phyloP scores from a whole-genome alignment of 176 grass and related monocot genomes.

The Oryza meridionalis region DNA sequence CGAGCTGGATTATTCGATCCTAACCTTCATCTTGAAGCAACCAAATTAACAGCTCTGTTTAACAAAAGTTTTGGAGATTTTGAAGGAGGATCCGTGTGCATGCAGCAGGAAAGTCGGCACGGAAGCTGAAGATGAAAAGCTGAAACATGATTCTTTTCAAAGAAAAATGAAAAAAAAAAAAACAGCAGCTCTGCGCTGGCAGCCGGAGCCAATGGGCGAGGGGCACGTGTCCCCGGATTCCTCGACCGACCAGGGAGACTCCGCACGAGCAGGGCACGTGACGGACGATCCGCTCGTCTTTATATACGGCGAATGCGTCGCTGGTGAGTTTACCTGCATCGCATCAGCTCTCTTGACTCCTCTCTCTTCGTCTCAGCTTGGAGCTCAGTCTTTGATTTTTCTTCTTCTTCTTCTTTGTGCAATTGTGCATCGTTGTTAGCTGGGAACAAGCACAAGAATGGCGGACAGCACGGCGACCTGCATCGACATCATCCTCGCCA shows the following conservation, averaged over 20 bases:
- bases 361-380: no score
- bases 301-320: not conserved
- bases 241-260: not conserved
- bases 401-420: not conserved
- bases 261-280: slow-evolving; percentile 31
- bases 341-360: not conserved
- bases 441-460: slow-evolving; percentile 28
- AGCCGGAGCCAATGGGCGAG: slow-evolving; percentile 21
- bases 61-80: not conserved
- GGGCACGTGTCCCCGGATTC: slow-evolving; percentile 32
- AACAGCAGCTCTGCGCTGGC: slow-evolving; percentile 16
- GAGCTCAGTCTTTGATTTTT: no score
- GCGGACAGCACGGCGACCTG: slow-evolving; percentile 69
- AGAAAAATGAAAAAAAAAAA: not conserved
- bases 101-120: slow-evolving; percentile 8
- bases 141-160: not conserved
- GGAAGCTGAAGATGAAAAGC: not conserved
- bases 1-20: not conserved
- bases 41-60: not conserved
- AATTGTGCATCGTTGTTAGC: not conserved
- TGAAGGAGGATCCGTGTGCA: not conserved
- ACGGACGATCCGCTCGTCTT: slow-evolving; percentile 12
- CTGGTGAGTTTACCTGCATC: not conserved
- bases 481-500: slow-evolving; percentile 93
- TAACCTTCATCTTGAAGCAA: slow-evolving; percentile 25